phyloP scores from a whole-genome alignment of 2,329 filamentous ascomycete genomes.

The Zalaria obscura region DNA sequence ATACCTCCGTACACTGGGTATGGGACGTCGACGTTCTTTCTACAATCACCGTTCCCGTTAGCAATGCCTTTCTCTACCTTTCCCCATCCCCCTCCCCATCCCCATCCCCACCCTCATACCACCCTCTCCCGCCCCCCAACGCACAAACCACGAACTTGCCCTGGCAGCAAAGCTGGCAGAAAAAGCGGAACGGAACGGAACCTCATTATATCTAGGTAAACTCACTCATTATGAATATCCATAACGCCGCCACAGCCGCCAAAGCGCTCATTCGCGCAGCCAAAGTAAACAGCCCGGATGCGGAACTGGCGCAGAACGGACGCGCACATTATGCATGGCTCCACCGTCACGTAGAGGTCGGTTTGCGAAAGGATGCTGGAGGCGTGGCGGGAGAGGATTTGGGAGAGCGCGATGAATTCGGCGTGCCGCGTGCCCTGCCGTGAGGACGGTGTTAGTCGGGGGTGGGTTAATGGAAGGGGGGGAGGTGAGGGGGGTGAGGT shows the following conservation, averaged over 20 bases:
- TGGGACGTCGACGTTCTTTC: slow-evolving; percentile 56
- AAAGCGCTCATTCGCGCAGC: slow-evolving; percentile 91
- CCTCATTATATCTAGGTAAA: slow-evolving; percentile 3
- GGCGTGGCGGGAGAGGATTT: slow-evolving; percentile 50
- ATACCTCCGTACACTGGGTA: slow-evolving; percentile 79
- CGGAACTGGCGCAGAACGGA: slow-evolving; percentile 78
- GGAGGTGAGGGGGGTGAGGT: background rate
- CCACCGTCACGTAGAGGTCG: slow-evolving; percentile 89
- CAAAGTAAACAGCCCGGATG: slow-evolving; percentile 85
- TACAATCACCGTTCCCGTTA: slow-evolving; percentile 6
- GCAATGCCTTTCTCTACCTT: background rate
- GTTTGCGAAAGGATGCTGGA: slow-evolving; percentile 56
- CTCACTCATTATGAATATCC: slow-evolving; percentile 60
- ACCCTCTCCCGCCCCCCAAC: background rate
- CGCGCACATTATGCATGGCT: slow-evolving; percentile 98
- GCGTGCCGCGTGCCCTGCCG: slow-evolving; percentile 76
- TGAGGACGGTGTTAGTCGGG: background rate
- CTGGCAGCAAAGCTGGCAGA: slow-evolving; percentile 7
- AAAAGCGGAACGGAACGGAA: background rate
- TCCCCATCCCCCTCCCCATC: background rate
- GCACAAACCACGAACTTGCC: background rate
- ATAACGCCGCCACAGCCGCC: slow-evolving; percentile 92
- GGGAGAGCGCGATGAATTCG: slow-evolving; percentile 75
- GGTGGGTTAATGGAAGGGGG: background rate
- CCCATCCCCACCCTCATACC: background rate